Evolutionary conservation across 306 rosid genomes (phyloP).

Genomic region (Ammopiptanthus mongolicus): DNA sequence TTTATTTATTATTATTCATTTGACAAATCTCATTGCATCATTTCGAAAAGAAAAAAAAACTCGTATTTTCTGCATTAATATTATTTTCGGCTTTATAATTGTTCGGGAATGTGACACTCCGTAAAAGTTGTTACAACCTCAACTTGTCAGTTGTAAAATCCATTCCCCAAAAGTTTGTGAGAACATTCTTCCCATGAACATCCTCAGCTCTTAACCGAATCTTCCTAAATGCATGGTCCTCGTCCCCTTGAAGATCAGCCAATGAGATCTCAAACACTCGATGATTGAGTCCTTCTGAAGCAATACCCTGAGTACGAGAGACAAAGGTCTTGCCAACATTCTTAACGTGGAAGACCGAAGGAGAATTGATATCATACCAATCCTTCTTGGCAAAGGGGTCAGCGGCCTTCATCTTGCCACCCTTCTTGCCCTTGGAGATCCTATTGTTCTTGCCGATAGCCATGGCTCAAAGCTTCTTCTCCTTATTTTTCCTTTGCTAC

Average conservation of each 20-base stretch:
- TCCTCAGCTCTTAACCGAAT: conserved; percentile 92
- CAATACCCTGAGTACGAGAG: conserved; percentile 57
- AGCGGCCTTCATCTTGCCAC: conserved; percentile 71
- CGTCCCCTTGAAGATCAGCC: conserved; percentile 94
- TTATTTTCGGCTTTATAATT: too few relatives aligned
- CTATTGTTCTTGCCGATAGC: conserved; percentile 81
- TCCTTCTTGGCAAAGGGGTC: too few relatives aligned
- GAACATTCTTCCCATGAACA: conserved; percentile 81
- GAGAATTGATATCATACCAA: too few relatives aligned
- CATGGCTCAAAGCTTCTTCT: conserved; percentile 25
- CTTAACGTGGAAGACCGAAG: too few relatives aligned
- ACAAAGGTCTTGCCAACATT: too few relatives aligned
- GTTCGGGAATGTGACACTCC: too few relatives aligned
- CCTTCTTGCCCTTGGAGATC: conserved; percentile 81
- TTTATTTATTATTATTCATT: too few relatives aligned
- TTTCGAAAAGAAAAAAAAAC: too few relatives aligned
- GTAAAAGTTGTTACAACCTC: too few relatives aligned
- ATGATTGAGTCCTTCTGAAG: conserved; percentile 95
- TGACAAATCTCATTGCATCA: too few relatives aligned
- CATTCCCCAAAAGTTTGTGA: conserved; percentile 98
- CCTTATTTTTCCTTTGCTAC: neutral
- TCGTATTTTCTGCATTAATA: too few relatives aligned
- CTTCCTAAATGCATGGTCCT: conserved; percentile 91
- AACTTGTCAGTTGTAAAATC: conserved; percentile 86
- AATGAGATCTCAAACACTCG: conserved; percentile 85